Base-by-base conservation (phyloP, 768 basidiomycete genomes). In the Tulasnella sp. region DNA sequence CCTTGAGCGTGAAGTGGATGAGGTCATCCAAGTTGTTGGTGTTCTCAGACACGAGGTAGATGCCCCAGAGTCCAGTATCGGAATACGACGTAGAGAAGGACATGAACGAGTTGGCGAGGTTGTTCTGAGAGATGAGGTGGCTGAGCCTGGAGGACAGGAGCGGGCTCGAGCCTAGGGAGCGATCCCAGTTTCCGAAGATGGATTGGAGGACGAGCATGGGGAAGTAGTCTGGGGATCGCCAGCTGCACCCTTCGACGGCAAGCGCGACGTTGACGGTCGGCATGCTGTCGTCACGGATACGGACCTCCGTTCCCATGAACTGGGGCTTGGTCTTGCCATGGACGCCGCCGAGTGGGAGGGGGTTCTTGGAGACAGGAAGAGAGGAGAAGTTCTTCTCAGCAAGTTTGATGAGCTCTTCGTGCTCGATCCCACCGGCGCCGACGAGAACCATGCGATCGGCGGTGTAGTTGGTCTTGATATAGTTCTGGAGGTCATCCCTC, bases 111-210 rank as follows among this genome's bases (percentile, higher is more conserved):
- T 98, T 99, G 69, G 96, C 96, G 70, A 98, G 90, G 78, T 90
- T 88, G 80, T 97, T 85, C 56, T 80, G 77, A 38, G 91, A 88
- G 67, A 98, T 79, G 72, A 92, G 86, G 72, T 94, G 87, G 24
- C 88, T 88, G 56, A 99, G 84, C 53, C 86, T 83, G 53, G 92
- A 96, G 62, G 89, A 92, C 64, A 95, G 83, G 56, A 96, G 78
- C 23, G 90, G 80, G 2, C 90, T 85, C 50, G 91, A 83, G 66
- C 95, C 96, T 67, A 98, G 83, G 49, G 87, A 88, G 66, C 96
- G 84, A 71, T 99, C 95, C 96, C 96, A 99, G 82, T 98, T 99
- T 64, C 96, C 96, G 74, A 98, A 86, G 74, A 98, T 90, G 68
- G 83, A 84, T 73, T 95, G 90, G 85, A 96, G 89, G 70, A 91